Evolutionary conservation across 345 rosid species (phyloP), one percentile per base, ranked within the genome.

Genomic region (Eucalyptus regnans): DNA sequence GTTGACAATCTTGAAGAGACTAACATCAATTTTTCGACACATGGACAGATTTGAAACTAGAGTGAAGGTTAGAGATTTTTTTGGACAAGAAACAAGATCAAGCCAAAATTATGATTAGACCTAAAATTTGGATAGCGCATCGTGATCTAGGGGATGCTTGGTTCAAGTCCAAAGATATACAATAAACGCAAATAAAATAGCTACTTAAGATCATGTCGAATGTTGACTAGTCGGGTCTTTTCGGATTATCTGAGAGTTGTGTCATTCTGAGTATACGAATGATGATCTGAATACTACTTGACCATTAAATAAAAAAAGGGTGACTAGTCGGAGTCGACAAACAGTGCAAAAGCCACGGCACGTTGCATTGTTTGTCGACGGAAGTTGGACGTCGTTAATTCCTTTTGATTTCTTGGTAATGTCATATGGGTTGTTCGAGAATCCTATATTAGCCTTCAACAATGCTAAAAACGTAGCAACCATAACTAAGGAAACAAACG

Each of bases 111-210:
- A 1, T 3, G 7, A 60, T 27, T 5, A 12, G 33, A 29, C 7
- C 17, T 62, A 6, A 62, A 6, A 29, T 27, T 62, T 62, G 31
- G 8, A 13, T 3, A 52, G 58, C 58, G 0, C 58, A 20, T 52
- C 0, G 20, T 6, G 20, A 7, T 50, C 51, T 16, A n/a, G n/a
- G n/a, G n/a, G n/a, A 16, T 15, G 18, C 20, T 50, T 0, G 0
- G 0, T 3, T 50, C 18, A 50, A 1, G 58, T 20, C 2, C 58
- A 18, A 52, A 52, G 56, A 52, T 17, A 52, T 52, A 52, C 9
- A 18, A 52, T 52, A 52, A 18, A 68, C 0, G 0, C 23, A 68
- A 68, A 68, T 68, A 16, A 31, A 33, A 31, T 7, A 9, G 33
- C 12, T 20, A 68, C 4, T 68, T 33, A 33, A 68, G 80, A 33